Conservation (phyloP, 129 eudicot species). For the Arctium minus region DNA sequence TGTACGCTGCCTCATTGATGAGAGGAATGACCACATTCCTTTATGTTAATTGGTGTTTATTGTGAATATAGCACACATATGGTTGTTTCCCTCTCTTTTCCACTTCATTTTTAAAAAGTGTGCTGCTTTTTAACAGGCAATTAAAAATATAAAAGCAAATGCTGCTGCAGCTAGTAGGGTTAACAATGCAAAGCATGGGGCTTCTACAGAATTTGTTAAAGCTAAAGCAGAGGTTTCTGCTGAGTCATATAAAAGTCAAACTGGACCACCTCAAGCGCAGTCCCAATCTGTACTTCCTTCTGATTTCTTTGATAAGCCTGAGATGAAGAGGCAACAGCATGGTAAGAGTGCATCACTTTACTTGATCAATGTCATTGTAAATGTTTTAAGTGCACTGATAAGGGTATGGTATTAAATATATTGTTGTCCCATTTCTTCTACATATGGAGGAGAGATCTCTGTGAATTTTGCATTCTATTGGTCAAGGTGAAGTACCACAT, state of each 20-base stretch:
- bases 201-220: slow-evolving; percentile 41
- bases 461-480: neutral
- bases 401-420: neutral
- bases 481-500: neutral
- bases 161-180: slow-evolving; percentile 58
- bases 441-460: neutral
- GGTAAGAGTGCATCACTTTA: slow-evolving; percentile 39
- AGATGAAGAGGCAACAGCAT: slow-evolving; percentile 52
- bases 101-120: neutral
- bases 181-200: slow-evolving; percentile 43
- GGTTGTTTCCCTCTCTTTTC: neutral
- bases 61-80: neutral
- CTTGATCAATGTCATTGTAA: neutral
- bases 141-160: slow-evolving; percentile 67
- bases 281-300: slow-evolving; percentile 61
- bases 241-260: slow-evolving; percentile 30
- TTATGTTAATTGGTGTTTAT: neutral
- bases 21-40: neutral
- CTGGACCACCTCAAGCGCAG: slow-evolving; percentile 38
- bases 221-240: slow-evolving; percentile 32
- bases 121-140: slow-evolving; percentile 55
- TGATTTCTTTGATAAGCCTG: slow-evolving; percentile 70
- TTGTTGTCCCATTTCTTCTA: neutral
- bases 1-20: slow-evolving; percentile 4
- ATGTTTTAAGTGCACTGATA: neutral